These are phyloP conservation scores for Trichoderma simmonsii DNA, from an alignment of 2,329 filamentous ascomycete species.

Conservation along the genomic window DNA sequence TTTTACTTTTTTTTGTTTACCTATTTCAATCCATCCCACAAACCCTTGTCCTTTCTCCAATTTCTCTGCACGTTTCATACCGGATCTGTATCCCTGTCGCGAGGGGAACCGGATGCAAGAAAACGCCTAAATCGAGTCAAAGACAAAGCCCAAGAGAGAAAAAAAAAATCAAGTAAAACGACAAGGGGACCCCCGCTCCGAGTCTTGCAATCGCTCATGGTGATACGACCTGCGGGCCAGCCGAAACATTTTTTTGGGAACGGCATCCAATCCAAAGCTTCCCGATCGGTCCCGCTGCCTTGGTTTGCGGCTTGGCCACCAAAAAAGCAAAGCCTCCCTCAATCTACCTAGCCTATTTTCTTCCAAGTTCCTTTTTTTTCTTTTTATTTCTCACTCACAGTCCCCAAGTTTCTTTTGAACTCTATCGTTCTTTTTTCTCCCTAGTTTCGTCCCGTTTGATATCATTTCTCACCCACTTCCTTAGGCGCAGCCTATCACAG, in stretches of 20 bases:
- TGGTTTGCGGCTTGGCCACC: not conserved
- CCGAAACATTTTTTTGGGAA: slow-evolving; percentile 2
- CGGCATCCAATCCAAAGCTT: not conserved
- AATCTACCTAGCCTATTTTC: not conserved
- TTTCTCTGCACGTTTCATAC: slow-evolving; percentile 14
- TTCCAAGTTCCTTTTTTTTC: not conserved
- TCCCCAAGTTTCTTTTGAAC: not conserved
- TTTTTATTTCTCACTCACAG: not conserved
- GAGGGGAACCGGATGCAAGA: slow-evolving; percentile 2
- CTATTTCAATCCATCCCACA: not conserved
- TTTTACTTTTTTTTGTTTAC: not conserved
- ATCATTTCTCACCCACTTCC: not conserved
- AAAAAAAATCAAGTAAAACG: not conserved
- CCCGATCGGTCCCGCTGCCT: slow-evolving; percentile 4
- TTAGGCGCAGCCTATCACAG: slow-evolving; percentile 5
- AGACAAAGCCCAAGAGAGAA: not conserved
- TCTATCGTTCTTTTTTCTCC: not conserved
- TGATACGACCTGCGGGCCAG: slow-evolving; percentile 8
- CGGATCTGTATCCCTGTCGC: slow-evolving; percentile 3
- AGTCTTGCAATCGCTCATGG: not conserved
- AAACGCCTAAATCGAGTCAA: not conserved
- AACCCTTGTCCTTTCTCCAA: slow-evolving; percentile 2
- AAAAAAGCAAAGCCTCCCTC: not conserved
- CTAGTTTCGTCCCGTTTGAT: not conserved
- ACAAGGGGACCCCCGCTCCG: slow-evolving; percentile 1